Evolutionary conservation across 768 basidiomycete genomes (phyloP).

Genomic region (Suillus ampliporus): DNA sequence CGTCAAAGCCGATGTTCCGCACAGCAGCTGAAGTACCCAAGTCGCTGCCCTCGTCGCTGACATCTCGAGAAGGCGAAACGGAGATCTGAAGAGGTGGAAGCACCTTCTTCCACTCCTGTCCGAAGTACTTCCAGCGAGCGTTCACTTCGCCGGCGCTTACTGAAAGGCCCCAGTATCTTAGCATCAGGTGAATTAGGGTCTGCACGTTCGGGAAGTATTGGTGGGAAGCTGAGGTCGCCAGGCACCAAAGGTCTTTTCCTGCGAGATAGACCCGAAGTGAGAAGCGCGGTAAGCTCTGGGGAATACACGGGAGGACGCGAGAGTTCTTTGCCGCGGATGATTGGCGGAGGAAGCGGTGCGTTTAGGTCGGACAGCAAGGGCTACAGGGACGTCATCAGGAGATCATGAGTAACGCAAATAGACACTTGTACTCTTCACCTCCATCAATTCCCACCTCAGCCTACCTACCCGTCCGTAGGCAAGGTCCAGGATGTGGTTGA

Average conservation of each 20-base stretch:
- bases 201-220: conserved; percentile 61
- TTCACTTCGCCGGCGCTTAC: conserved; percentile 79
- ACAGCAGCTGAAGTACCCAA: conserved; percentile 32
- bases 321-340: conserved; percentile 55
- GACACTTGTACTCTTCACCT: conserved; percentile 46
- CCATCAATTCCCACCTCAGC: conserved; percentile 68
- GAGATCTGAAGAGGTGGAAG: conserved; percentile 62
- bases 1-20: conserved; percentile 49
- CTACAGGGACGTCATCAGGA: conserved; percentile 41
- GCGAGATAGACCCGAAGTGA: conserved; percentile 57
- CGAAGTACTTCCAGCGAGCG: conserved; percentile 70
- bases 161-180: conserved; percentile 63
- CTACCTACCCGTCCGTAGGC: conserved; percentile 82
- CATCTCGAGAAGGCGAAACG: conserved; percentile 23
- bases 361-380: conserved; percentile 57
- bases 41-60: conserved; percentile 12
- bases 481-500: conserved; percentile 62
- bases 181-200: conserved; percentile 64
- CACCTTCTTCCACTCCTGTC: conserved; percentile 56
- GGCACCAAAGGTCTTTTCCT: conserved; percentile 50
- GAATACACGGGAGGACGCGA: conserved; percentile 73
- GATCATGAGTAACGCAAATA: conserved; percentile 5
- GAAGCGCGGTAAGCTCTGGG: conserved; percentile 61
- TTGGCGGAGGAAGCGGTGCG: conserved; percentile 46
- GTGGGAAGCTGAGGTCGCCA: conserved; percentile 52